Evolutionary conservation across 1,284 basidiomycete genomes (phyloP), one percentile per base, ranked within the genome.

Genomic region (Sphagnurus paluster): DNA sequence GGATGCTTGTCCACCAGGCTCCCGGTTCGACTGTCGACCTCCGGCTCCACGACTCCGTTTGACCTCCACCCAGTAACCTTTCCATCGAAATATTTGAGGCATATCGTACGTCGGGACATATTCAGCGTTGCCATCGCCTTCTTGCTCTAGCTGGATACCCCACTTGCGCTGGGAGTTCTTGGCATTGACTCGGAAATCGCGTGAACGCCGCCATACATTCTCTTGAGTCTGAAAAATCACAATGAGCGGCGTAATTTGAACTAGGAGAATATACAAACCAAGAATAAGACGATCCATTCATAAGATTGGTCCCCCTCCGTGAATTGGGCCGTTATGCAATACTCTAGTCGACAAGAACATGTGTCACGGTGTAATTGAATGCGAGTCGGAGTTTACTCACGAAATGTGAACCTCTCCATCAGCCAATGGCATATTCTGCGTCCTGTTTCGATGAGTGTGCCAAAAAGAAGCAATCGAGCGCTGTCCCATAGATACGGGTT

Each of bases 31-130:
- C 13, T 19, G 41, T 16, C 39, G 48, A n/a, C 39, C 26, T 46
- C n/a, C 13, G 30, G 7, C 30, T 33, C 5, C n/a, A n/a, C 49
- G 49, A 39, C 46, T 60, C 23, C 65, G 55, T 49, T 66, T 66
- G 42, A 76, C 68, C 55, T 79, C 74, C 5, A 74, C 54, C 74
- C 72, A 76, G 53, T 74, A 71, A 0, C 71, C 71, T n/a, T 67
- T 68, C 74, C 74, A 77, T 14, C 68, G 62, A 56, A 77, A 79
- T 1, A 77, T 57, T 44, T 76, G 75, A 2, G 75, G 69, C 23
- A 60, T 53, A 25, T 69, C 60, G 49, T 72, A 76, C 0, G 67
- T 70, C 2, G 76, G 76, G 4, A 77, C 71, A 42, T 73, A 77
- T 35, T 77, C 73, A 0, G 70, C 75, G 50, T 67, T 63, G n/a